phyloP scores from a whole-genome alignment of 495 filamentous ascomycete species.

The Penicillium cosmopolitanum region DNA sequence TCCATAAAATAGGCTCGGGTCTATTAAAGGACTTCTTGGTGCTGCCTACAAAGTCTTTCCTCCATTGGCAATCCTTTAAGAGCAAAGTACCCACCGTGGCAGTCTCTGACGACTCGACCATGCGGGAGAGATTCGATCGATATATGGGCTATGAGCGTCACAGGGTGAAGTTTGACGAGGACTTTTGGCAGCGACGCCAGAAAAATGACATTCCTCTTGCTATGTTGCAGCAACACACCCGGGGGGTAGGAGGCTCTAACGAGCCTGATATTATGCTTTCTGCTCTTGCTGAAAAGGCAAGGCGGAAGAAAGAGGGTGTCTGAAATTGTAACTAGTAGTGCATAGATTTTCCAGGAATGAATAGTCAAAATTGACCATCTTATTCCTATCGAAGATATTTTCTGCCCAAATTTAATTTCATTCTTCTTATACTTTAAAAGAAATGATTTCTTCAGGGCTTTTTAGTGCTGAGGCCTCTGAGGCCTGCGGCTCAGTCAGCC shows the following conservation, averaged over 20 bases:
- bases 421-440: too few relatives aligned
- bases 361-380: too few relatives aligned
- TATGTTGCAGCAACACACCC: constrained; percentile 2
- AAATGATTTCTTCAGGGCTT: too few relatives aligned
- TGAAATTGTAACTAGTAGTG: constrained; percentile 1
- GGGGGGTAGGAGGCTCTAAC: neutral
- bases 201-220: constrained; percentile 16
- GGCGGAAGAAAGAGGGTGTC: constrained; percentile 3
- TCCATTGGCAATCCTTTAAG: constrained; percentile 21
- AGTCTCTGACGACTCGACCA: constrained; percentile 25
- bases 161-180: constrained; percentile 32
- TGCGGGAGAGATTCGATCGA: constrained; percentile 30
- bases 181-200: constrained; percentile 41
- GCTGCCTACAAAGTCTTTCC: constrained; percentile 16
- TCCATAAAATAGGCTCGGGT: constrained; percentile 31
- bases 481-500: too few relatives aligned
- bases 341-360: neutral
- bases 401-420: too few relatives aligned
- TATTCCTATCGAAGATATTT: too few relatives aligned
- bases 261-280: neutral
- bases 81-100: constrained; percentile 17
- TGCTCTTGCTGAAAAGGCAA: constrained; percentile 11
- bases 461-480: too few relatives aligned
- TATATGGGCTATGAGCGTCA: constrained; percentile 34
- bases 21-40: constrained; percentile 33